Conservation (phyloP, 768 basidiomycete genomes). For the Tulasnella sp. region DNA sequence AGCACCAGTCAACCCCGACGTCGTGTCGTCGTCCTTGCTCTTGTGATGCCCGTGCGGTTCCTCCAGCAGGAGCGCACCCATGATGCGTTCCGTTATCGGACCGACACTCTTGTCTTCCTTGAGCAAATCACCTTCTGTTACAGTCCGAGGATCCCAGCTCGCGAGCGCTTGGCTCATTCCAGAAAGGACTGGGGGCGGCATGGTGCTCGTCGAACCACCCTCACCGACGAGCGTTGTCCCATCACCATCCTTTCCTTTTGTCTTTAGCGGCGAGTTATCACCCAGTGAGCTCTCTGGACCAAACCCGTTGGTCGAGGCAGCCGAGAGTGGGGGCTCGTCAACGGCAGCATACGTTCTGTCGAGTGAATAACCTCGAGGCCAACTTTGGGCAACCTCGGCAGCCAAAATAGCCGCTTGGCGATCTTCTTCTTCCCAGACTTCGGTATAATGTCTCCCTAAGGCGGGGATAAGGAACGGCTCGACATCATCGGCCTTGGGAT, state of each 20-base stretch:
- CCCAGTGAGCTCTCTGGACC: neutral
- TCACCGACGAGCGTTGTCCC: neutral
- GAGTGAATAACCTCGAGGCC: conserved; percentile 18
- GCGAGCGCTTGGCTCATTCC: conserved; percentile 33
- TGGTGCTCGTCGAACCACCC: neutral
- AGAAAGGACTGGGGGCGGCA: neutral
- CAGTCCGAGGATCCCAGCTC: conserved; percentile 76
- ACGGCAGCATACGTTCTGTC: conserved; percentile 1
- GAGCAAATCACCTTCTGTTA: conserved; percentile 60
- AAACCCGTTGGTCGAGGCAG: neutral
- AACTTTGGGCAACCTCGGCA: conserved; percentile 11
- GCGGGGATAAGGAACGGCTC: conserved; percentile 82
- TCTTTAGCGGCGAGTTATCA: neutral
- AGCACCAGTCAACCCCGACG: neutral
- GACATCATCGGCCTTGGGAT: conserved; percentile 57
- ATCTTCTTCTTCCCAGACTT: conserved; percentile 93
- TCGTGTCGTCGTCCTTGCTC: conserved; percentile 6
- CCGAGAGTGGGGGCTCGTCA: neutral
- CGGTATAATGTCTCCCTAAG: conserved; percentile 78
- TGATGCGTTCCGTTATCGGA: conserved; percentile 68
- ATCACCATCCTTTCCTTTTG: conserved; percentile 5
- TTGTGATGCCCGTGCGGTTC: conserved; percentile 8
- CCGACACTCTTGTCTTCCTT: conserved; percentile 79
- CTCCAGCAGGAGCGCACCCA: conserved; percentile 26
- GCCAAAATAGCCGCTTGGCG: conserved; percentile 8